Evolutionary conservation across 1,284 basidiomycete species (phyloP).

Genomic region (Kalmanozyma brasiliensis): DNA sequence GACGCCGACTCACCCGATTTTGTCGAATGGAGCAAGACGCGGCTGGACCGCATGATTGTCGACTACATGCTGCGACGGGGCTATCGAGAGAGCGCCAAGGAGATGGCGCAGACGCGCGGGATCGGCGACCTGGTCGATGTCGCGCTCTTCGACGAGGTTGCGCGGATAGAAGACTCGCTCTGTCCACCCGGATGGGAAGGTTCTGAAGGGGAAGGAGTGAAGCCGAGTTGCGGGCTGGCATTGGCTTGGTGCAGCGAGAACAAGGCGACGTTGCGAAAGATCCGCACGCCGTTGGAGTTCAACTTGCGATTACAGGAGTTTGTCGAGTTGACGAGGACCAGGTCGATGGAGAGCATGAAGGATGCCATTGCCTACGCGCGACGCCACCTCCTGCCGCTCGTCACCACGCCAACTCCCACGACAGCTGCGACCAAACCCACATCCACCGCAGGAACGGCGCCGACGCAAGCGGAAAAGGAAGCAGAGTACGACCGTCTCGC

Average conservation of each 20-base stretch:
- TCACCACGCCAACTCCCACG: constrained; percentile 71
- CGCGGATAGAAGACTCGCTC: constrained; percentile 83
- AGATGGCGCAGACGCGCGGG: constrained; percentile 29
- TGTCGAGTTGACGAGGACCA: constrained; percentile 77
- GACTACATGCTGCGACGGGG: constrained; percentile 87
- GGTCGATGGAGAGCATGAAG: constrained; percentile 67
- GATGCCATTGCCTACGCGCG: constrained; percentile 87
- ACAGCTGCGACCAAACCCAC: constrained; percentile 2
- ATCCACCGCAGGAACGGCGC: too few species aligned
- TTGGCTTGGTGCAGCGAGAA: constrained; percentile 97
- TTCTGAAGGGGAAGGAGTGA: not conserved
- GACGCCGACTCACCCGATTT: constrained; percentile 32
- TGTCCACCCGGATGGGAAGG: constrained; percentile 24
- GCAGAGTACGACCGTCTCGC: constrained; percentile 36
- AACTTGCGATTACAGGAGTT: constrained; percentile 94
- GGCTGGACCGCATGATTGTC: constrained; percentile 88
- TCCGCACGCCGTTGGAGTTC: constrained; percentile 86
- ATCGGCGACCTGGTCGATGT: constrained; percentile 73
- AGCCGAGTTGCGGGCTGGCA: constrained; percentile 84
- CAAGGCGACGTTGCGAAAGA: constrained; percentile 87
- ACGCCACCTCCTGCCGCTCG: constrained; percentile 80
- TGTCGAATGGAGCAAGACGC: constrained; percentile 76
- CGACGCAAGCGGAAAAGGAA: constrained; percentile 12
- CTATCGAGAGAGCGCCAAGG: constrained; percentile 34
- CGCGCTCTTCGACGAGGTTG: constrained; percentile 83